These are phyloP conservation scores for Xanthoconium separans DNA, from an alignment of 1,284 basidiomycete species.

Conservation along the genomic window DNA sequence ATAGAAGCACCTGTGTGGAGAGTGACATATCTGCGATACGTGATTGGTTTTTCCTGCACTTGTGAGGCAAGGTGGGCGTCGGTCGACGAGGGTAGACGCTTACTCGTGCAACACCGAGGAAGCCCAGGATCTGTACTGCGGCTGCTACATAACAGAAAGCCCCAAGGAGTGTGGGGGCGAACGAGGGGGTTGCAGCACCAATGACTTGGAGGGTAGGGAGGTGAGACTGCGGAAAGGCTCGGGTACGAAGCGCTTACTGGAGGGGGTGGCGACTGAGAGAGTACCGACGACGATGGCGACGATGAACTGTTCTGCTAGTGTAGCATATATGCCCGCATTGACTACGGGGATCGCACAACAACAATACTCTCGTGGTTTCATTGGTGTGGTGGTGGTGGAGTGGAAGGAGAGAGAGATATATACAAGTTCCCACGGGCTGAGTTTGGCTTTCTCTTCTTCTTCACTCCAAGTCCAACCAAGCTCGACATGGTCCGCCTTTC, in stretches of 20 bases:
- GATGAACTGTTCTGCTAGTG: constrained; percentile 73
- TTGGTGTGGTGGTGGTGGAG: too few relatives aligned
- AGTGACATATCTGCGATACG: constrained; percentile 75
- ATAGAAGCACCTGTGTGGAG: constrained; percentile 61
- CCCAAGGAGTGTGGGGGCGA: constrained; percentile 73
- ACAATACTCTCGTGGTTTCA: constrained; percentile 74
- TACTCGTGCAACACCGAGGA: constrained; percentile 78
- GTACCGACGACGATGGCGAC: constrained; percentile 72
- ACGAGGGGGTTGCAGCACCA: constrained; percentile 76
- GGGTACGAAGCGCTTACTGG: constrained; percentile 48
- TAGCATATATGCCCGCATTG: constrained; percentile 85
- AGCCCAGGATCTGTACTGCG: constrained; percentile 74
- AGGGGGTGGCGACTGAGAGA: constrained; percentile 75
- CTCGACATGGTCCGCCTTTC: constrained; percentile 44
- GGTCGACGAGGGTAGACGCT: constrained; percentile 21
- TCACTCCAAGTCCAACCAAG: not conserved
- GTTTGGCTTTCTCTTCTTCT: not conserved
- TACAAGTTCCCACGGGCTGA: constrained; percentile 19
- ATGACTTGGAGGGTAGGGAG: constrained; percentile 57
- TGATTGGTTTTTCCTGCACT: constrained; percentile 69
- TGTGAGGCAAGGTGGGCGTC: constrained; percentile 3
- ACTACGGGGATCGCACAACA: constrained; percentile 84
- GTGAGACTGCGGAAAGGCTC: constrained; percentile 1
- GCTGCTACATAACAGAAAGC: constrained; percentile 73
- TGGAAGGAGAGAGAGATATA: not conserved